Percentiles rank a stretch among this genome's conserved stretches.
phyloP scores from a whole-genome alignment of 176 grass and related monocot genomes.

The Hordeum marinum region DNA sequence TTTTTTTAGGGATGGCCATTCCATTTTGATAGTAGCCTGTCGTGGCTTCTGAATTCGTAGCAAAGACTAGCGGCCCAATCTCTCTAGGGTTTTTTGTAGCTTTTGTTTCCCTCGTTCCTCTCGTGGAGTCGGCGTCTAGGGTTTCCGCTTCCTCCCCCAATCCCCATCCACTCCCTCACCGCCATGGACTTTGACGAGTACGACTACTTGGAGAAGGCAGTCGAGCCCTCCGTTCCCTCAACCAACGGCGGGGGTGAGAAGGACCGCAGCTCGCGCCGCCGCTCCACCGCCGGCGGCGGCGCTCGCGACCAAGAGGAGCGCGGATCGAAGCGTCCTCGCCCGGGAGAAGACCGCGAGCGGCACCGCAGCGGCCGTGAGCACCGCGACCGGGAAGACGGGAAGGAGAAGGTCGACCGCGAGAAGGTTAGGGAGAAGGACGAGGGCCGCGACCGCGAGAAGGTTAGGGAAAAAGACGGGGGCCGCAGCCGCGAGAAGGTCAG shows the following conservation, averaged over 20 bases:
- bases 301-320: slow-evolving; percentile 45
- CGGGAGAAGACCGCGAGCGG: slow-evolving; percentile 45
- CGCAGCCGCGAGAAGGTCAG: slow-evolving; percentile 27
- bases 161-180: background rate
- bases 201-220: slow-evolving; percentile 91
- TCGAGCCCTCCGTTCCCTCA: slow-evolving; percentile 43
- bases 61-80: background rate
- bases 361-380: slow-evolving; percentile 49
- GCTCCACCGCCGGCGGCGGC: slow-evolving; percentile 24
- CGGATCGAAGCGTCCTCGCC: slow-evolving; percentile 59
- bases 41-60: background rate
- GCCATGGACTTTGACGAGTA: slow-evolving; percentile 97
- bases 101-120: background rate
- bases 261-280: slow-evolving; percentile 58
- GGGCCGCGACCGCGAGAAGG: slow-evolving; percentile 33
- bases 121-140: slow-evolving; percentile 23
- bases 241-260: slow-evolving; percentile 59
- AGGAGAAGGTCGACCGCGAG: slow-evolving; percentile 36
- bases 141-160: slow-evolving; percentile 7
- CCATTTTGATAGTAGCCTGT: too few species aligned
- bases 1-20: too few species aligned
- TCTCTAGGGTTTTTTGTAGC: slow-evolving; percentile 34
- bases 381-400: slow-evolving; percentile 54
- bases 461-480: slow-evolving; percentile 32
- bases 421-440: slow-evolving; percentile 39